phyloP scores from a whole-genome alignment of 495 filamentous ascomycete genomes.

The Patellaria atrata region DNA sequence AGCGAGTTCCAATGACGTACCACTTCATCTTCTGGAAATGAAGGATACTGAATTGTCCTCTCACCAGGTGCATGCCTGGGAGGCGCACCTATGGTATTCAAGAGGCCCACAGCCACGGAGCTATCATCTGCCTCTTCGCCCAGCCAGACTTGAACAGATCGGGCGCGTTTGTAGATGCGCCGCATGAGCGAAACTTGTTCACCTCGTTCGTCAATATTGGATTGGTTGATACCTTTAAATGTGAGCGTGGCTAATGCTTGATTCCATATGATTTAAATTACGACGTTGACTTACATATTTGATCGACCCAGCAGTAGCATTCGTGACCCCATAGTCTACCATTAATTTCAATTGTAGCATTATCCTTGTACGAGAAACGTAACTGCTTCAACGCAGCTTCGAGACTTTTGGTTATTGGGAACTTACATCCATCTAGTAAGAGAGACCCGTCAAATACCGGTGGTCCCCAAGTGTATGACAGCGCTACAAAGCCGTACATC shows the following conservation, averaged over 20 bases:
- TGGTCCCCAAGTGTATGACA: conserved; percentile 1
- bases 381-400: too few relatives aligned
- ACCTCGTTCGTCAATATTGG: conserved; percentile 2
- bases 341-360: too few relatives aligned
- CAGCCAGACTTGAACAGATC: conserved; percentile 3
- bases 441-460: background rate
- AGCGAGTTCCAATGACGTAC: background rate
- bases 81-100: background rate
- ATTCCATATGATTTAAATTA: conserved; percentile 1
- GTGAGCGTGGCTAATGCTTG: background rate
- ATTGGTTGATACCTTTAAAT: conserved; percentile 6
- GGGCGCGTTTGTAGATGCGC: background rate
- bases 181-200: conserved; percentile 7
- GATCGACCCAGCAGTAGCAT: conserved; percentile 1
- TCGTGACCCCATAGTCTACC: background rate
- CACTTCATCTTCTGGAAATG: background rate
- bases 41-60: conserved; percentile 1
- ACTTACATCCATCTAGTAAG: background rate
- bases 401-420: background rate
- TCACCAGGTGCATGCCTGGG: conserved; percentile 1
- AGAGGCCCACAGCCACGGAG: background rate
- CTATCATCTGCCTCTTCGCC: conserved; percentile 5
- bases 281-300: background rate
- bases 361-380: too few relatives aligned
- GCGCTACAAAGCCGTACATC: background rate